phyloP scores from a whole-genome alignment of 1,139 yeast species.

The Candida labiduridarum region DNA sequence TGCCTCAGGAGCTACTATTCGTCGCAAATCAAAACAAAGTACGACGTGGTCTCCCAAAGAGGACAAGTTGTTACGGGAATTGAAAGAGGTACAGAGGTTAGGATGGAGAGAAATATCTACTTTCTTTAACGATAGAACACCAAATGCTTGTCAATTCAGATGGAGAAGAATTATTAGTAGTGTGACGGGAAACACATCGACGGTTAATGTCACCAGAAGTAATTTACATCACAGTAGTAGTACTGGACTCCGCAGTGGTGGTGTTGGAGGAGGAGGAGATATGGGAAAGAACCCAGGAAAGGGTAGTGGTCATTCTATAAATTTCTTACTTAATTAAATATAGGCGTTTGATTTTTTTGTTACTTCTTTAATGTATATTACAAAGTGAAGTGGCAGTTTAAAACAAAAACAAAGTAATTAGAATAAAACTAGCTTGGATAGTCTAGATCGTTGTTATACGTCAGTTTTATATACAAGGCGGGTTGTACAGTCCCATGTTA shows the following conservation, averaged over 20 bases:
- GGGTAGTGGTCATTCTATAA: constrained; percentile 27
- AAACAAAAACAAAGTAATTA: too few relatives aligned
- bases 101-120: constrained; percentile 51
- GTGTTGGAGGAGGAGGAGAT: not conserved
- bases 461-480: not conserved
- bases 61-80: constrained; percentile 38
- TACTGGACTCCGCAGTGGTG: not conserved
- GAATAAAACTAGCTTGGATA: too few relatives aligned
- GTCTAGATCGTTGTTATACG: not conserved
- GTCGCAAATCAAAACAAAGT: constrained; percentile 32
- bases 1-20: not conserved
- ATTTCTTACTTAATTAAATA: constrained; percentile 17
- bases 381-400: too few relatives aligned
- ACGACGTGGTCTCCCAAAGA: constrained; percentile 46
- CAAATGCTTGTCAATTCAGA: constrained; percentile 51
- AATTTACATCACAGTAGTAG: not conserved
- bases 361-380: not conserved
- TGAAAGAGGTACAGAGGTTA: constrained; percentile 43
- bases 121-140: constrained; percentile 46
- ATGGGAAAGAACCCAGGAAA: constrained; percentile 1
- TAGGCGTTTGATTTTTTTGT: not conserved
- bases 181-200: constrained; percentile 1
- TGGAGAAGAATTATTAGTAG: constrained; percentile 48
- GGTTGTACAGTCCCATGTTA: not conserved
- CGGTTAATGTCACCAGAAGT: not conserved